These are phyloP conservation scores for Pichia californica DNA, from an alignment of 805 yeast species.

Conservation along the genomic window DNA sequence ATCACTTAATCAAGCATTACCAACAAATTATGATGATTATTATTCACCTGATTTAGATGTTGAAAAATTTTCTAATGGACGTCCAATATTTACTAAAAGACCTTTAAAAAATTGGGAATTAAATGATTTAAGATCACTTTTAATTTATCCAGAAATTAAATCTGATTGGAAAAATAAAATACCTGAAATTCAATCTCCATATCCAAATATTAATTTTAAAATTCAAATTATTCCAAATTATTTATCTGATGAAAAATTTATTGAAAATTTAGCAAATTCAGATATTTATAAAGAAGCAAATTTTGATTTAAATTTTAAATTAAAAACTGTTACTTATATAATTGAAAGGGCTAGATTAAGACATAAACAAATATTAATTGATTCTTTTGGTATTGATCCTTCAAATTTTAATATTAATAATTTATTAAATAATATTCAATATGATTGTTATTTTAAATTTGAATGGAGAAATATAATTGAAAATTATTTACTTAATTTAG, in stretches of 20 bases:
- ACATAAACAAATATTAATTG: constrained; percentile 28
- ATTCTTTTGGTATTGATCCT: constrained; percentile 20
- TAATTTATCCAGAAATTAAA: constrained; percentile 43
- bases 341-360: constrained; percentile 50
- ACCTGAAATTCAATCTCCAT: constrained; percentile 36
- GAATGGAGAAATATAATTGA: constrained; percentile 76
- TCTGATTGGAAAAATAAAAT: constrained; percentile 52
- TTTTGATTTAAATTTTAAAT: constrained; percentile 45
- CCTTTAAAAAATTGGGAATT: constrained; percentile 64
- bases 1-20: constrained; percentile 45
- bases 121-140: constrained; percentile 60
- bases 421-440: constrained; percentile 15
- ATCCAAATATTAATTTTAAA: constrained; percentile 34
- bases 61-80: constrained; percentile 46
- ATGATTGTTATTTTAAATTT: constrained; percentile 25
- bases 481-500: constrained; percentile 56
- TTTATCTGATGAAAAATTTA: constrained; percentile 42
- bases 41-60: constrained; percentile 49
- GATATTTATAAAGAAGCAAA: constrained; percentile 64
- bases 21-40: constrained; percentile 45
- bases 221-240: constrained; percentile 47
- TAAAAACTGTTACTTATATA: constrained; percentile 57
- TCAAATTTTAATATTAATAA: constrained; percentile 16
- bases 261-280: constrained; percentile 43
- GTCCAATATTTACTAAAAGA: constrained; percentile 59